These are phyloP conservation scores for Collybia nuda DNA, from an alignment of 768 basidiomycete genomes.

Conservation along the genomic window DNA sequence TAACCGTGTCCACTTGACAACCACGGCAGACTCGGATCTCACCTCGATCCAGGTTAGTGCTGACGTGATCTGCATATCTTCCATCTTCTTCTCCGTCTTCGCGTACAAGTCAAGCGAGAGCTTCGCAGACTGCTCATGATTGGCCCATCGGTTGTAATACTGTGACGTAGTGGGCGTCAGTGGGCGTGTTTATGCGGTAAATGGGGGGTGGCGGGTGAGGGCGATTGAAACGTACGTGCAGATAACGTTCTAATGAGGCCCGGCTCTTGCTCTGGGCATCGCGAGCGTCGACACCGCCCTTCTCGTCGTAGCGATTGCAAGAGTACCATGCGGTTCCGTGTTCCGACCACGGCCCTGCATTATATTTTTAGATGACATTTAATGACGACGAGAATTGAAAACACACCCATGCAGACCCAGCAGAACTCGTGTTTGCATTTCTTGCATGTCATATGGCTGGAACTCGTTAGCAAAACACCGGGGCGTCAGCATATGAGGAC, in stretches of 20 bases:
- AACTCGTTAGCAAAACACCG: constrained; percentile 4
- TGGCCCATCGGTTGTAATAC: constrained; percentile 99
- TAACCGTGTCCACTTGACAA: background rate
- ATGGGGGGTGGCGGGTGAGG: too few relatives aligned
- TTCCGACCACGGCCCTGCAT: constrained; percentile 89
- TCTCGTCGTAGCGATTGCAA: constrained; percentile 97
- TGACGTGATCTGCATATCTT: constrained; percentile 95
- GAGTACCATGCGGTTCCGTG: constrained; percentile 98
- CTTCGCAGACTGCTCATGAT: constrained; percentile 99
- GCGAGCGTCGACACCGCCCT: constrained; percentile 80
- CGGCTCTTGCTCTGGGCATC: constrained; percentile 91
- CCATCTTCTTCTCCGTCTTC: constrained; percentile 99
- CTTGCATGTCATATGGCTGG: constrained; percentile 99
- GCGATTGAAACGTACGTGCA: constrained; percentile 67
- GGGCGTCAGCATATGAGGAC: constrained; percentile 30
- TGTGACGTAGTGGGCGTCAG: constrained; percentile 26
- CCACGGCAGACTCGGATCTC: background rate
- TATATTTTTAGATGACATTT: constrained; percentile 15
- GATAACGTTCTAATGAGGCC: constrained; percentile 90
- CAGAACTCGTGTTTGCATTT: constrained; percentile 99
- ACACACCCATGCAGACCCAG: constrained; percentile 96
- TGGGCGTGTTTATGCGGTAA: background rate
- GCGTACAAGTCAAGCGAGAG: constrained; percentile 88
- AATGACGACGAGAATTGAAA: constrained; percentile 9
- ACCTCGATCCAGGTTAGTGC: constrained; percentile 97